Conservation (phyloP, 2,329 filamentous ascomycete genomes). For the Setomelanomma holmii region DNA sequence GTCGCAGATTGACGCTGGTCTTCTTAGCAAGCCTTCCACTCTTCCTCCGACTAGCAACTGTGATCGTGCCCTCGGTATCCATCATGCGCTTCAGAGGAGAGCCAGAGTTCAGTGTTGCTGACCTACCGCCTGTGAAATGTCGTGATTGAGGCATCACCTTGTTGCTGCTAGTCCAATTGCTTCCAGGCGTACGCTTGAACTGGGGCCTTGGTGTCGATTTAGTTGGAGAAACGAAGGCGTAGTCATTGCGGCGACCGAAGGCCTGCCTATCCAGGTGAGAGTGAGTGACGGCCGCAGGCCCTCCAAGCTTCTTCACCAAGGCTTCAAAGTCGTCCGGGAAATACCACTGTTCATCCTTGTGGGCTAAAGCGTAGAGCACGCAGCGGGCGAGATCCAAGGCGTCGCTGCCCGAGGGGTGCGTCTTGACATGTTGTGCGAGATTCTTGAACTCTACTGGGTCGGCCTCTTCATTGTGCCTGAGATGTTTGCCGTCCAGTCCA, state of each 20-base stretch:
- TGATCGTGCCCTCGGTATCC: constrained; percentile 1
- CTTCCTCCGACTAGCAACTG: constrained; percentile 7
- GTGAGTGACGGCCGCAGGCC: constrained; percentile 14
- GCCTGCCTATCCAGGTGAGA: constrained; percentile 25
- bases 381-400: constrained; percentile 39
- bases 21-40: constrained; percentile 17
- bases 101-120: neutral
- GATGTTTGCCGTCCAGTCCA: neutral
- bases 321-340: constrained; percentile 31
- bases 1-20: constrained; percentile 6
- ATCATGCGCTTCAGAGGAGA: constrained; percentile 7
- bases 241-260: constrained; percentile 20
- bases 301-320: constrained; percentile 28
- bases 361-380: constrained; percentile 26
- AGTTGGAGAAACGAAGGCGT: neutral
- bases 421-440: constrained; percentile 28
- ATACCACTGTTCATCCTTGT: constrained; percentile 30
- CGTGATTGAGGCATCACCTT: constrained; percentile 1
- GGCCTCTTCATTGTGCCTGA: constrained; percentile 6
- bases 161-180: neutral
- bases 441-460: constrained; percentile 28
- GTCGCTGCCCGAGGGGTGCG: constrained; percentile 29
- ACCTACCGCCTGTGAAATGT: neutral
- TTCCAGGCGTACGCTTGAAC: neutral
- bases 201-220: constrained; percentile 2